phyloP scores from a whole-genome alignment of 2,329 filamentous ascomycete genomes.

The Beauveria pseudobassiana region DNA sequence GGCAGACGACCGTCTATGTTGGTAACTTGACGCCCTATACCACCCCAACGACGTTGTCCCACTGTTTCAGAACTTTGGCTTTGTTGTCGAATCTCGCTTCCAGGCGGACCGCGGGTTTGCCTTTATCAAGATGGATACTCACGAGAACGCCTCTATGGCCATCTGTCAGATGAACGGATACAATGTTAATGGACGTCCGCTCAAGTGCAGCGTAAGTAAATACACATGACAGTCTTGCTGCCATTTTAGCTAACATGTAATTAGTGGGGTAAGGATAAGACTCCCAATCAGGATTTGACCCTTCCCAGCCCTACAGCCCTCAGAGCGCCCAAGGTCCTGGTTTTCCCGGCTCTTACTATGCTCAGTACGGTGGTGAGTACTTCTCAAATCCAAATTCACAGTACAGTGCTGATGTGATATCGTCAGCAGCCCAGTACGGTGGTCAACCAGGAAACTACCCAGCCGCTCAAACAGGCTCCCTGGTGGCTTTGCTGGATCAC shows the following conservation, averaged over 20 bases:
- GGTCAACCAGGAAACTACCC: constrained; percentile 60
- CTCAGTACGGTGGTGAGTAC: constrained; percentile 77
- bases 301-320: constrained; percentile 62
- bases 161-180: constrained; percentile 98
- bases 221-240: neutral
- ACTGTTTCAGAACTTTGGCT: constrained; percentile 97
- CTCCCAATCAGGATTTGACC: constrained; percentile 74
- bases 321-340: constrained; percentile 65
- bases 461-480: constrained; percentile 52
- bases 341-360: constrained; percentile 83
- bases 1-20: constrained; percentile 98
- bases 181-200: constrained; percentile 90
- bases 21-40: constrained; percentile 98
- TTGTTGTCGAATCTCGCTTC: constrained; percentile 94
- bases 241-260: constrained; percentile 23
- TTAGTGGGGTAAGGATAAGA: constrained; percentile 98
- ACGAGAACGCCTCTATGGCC: constrained; percentile 96
- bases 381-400: neutral
- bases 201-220: constrained; percentile 93
- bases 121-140: constrained; percentile 98
- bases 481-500: constrained; percentile 56
- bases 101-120: constrained; percentile 96
- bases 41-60: constrained; percentile 92
- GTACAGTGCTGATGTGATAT: neutral
- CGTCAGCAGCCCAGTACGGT: constrained; percentile 42